Evolutionary conservation across 441 rosid genomes (phyloP), one percentile per base, ranked within the genome.

Genomic region (Gossypium lobatum): DNA sequence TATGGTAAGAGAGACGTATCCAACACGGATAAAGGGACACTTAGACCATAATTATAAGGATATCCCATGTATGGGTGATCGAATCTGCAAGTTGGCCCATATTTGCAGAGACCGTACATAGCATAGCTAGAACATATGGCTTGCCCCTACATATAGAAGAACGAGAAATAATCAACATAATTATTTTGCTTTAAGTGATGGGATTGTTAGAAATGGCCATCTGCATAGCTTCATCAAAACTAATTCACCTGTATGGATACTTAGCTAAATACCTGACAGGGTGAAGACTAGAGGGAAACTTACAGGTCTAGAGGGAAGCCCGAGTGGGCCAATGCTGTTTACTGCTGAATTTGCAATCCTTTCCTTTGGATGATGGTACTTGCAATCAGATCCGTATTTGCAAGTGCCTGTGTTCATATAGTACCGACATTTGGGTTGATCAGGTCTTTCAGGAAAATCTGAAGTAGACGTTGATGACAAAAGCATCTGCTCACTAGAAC

Each of bases 371-470:
- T 89, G 97, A 79, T 81, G 89, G 78, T 84, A 91, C 87, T 88
- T 89, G 91, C 95, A 89, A 58, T 88, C 88, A 48, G 85, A 77
- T 80, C 97, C 97, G 50, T 87, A 89, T 79, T 87, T 91, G 89
- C 95, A 89, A 21, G 87, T 82, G 31, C 97, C 97, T 0, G 81
- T 87, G 80, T 80, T 91, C 95, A 88, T 88, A 80, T 79, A 91
- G 78, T 86, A 80, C 16, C 92, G 81, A 80, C 97, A 91, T 77
- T 91, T 89, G 62, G 83, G 93, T 76, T 83, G 94, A 76, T 86
- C 91, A 69, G 89, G 88, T 83, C 82, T 86, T 81, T 87, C 88
- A 3, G 89, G 85, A 26, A 85, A 80, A 81, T 75, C 79, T 53
- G 52, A 54, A 76, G 72, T 70, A 31, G 76, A 13, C 53, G 87